Evolutionary conservation across 805 yeast genomes (phyloP).

Genomic region (Teunomyces tritomae): DNA sequence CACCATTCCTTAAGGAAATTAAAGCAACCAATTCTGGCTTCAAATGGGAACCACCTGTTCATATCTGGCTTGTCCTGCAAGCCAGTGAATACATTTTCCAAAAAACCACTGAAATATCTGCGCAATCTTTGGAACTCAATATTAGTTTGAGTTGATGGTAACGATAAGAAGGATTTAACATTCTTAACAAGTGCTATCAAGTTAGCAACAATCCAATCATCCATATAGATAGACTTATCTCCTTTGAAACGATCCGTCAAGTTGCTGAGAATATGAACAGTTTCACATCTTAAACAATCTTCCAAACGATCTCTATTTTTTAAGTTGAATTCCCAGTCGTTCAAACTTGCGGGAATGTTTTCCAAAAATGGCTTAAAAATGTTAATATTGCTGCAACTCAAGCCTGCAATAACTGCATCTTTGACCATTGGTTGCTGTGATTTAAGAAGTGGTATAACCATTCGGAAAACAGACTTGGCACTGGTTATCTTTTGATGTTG

Average conservation of each 20-base stretch:
- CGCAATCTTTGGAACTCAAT: constrained; percentile 75
- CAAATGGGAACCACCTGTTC: constrained; percentile 73
- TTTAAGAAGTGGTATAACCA: constrained; percentile 79
- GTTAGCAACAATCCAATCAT: constrained; percentile 66
- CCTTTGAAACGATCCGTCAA: constrained; percentile 61
- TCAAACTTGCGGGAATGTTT: constrained; percentile 60
- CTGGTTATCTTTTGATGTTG: constrained; percentile 92
- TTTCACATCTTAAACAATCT: constrained; percentile 63
- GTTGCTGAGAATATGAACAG: constrained; percentile 68
- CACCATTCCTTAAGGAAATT: constrained; percentile 91
- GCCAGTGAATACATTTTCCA: constrained; percentile 71
- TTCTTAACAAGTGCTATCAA: constrained; percentile 61
- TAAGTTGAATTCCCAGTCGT: constrained; percentile 41
- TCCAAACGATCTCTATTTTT: constrained; percentile 34
- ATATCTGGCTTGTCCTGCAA: constrained; percentile 38
- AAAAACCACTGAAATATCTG: constrained; percentile 76
- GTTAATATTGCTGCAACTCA: constrained; percentile 87
- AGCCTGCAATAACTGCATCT: constrained; percentile 86
- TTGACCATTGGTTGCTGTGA: constrained; percentile 67
- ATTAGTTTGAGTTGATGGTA: constrained; percentile 56
- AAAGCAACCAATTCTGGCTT: constrained; percentile 79
- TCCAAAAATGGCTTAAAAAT: constrained; percentile 81
- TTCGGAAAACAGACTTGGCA: constrained; percentile 81
- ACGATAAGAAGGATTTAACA: constrained; percentile 57
- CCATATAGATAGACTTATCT: constrained; percentile 50